Evolutionary conservation across 2,329 filamentous ascomycete species (phyloP).

Genomic region (Aspergillus sp.): DNA sequence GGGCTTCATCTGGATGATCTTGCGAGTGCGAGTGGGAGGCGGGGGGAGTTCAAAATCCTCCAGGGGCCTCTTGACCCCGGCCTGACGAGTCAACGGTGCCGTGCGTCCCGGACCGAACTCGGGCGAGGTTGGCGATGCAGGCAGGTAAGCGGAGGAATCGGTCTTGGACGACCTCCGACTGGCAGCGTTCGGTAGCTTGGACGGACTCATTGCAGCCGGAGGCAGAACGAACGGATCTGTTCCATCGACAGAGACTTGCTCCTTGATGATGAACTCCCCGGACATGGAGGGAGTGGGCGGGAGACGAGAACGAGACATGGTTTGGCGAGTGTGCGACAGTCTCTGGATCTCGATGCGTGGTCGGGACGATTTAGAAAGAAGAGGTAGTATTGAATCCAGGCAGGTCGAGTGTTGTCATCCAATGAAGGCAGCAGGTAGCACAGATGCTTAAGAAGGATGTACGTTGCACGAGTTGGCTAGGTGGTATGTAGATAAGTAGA

Average conservation of each 20-base stretch:
- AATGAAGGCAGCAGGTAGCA: neutral
- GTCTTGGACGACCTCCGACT: constrained; percentile 31
- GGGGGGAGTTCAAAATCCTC: constrained; percentile 76
- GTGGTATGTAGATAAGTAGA: neutral
- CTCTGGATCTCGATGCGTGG: neutral
- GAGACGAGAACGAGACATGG: constrained; percentile 36
- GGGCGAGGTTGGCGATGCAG: constrained; percentile 37
- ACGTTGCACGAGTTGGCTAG: neutral
- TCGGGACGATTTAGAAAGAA: neutral
- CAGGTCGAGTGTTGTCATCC: neutral
- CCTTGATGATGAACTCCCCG: constrained; percentile 38
- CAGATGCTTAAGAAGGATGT: neutral
- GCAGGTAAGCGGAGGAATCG: constrained; percentile 28
- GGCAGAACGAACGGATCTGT: constrained; percentile 37
- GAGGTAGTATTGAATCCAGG: neutral
- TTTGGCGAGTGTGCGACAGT: neutral
- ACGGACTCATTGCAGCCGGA: constrained; percentile 35
- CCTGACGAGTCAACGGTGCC: constrained; percentile 27
- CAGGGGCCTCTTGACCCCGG: constrained; percentile 41
- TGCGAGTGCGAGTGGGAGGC: constrained; percentile 85
- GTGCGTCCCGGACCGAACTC: constrained; percentile 23
- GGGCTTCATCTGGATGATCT: constrained; percentile 98
- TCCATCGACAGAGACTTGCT: constrained; percentile 29
- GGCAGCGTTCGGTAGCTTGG: constrained; percentile 14
- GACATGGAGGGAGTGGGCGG: constrained; percentile 41